Evolutionary conservation across 495 filamentous ascomycete genomes (phyloP).

Genomic region (Penicillium nucicola): DNA sequence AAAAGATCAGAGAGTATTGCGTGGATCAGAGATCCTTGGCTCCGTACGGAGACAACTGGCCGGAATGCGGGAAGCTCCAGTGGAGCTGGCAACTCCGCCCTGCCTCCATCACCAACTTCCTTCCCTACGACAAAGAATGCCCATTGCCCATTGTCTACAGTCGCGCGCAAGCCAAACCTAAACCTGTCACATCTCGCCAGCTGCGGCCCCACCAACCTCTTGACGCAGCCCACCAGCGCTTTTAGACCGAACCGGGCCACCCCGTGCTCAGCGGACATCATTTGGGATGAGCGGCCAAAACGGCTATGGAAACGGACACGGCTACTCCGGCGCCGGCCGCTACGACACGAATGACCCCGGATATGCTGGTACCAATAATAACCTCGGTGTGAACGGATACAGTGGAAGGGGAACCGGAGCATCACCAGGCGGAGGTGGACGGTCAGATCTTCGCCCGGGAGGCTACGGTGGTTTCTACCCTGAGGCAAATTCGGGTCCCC

Average conservation of each 20-base stretch:
- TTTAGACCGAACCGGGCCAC: conserved; percentile 3
- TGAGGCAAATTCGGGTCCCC: conserved; percentile 21
- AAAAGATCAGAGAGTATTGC: background rate
- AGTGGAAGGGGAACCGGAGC: conserved; percentile 17
- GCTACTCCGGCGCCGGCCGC: conserved; percentile 39
- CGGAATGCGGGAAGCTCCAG: conserved; percentile 28
- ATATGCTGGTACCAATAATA: conserved; percentile 28
- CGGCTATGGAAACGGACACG: conserved; percentile 44
- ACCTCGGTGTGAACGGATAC: conserved; percentile 34
- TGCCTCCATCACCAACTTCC: conserved; percentile 5
- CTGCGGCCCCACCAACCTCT: conserved; percentile 18
- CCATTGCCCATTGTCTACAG: conserved; percentile 2
- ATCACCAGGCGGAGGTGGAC: conserved; percentile 16
- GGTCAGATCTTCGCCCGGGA: conserved; percentile 36
- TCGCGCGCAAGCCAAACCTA: conserved; percentile 16
- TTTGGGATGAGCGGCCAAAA: conserved; percentile 43
- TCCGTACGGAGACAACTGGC: conserved; percentile 1
- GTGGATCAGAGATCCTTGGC: background rate
- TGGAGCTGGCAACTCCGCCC: conserved; percentile 22
- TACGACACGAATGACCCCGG: conserved; percentile 38
- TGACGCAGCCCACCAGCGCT: conserved; percentile 16
- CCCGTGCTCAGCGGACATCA: background rate
- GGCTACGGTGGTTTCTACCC: conserved; percentile 46
- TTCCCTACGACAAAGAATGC: conserved; percentile 24
- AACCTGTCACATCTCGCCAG: conserved; percentile 1